Base-by-base conservation (phyloP, 148 eudicot species). In the Rhododendron mucronatum region DNA sequence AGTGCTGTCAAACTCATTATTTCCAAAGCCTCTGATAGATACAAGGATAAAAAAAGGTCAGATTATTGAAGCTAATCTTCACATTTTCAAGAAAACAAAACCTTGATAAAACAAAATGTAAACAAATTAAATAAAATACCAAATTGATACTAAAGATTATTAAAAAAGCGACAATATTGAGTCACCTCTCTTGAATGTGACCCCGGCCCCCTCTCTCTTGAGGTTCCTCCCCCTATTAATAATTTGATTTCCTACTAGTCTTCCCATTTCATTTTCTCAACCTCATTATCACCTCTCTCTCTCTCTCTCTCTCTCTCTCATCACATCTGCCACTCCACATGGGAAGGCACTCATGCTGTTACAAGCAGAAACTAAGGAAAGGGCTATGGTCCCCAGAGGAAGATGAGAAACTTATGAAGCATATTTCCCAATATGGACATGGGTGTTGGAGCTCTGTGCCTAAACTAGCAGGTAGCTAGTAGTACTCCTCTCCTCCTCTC, bases 401-500 rank as follows among this genome's bases (percentile, higher is more conserved):
- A 94, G 99, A 96, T 92, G 99, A 95, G 82, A 96, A 95, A 57
- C 99, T 96, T 76, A 91, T 96, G 10, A 91, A 91, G 78, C 98
- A 96, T 86, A 95, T 96, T 55, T 93, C 94, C 33, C 94, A 91
- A 75, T 88, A 87, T 78, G 99, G 99, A 51, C 98, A 96, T 93
- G 99, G 99, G 35, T 95, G 99, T 80, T 96, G 99, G 99, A 95
- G 98, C 88, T 96, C 99, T 84, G 99, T 96, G 48, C 99, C 99
- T 77, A 96, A 96, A 87, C 93, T 96, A 45, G 99, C 99, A n/a
- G 98, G 98, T 96, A 47, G 50, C 44, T 47, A 47, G 50, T 41
- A 47, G 57, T 51, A 51, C 57, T 51, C 18, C 18, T 50, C 53
- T 13, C 53, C 12, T 50, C 53, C 44, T 39, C 16, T 6, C 85